Percentiles rank a stretch among this genome's conserved stretches.
phyloP scores from a whole-genome alignment of 1,284 basidiomycete genomes.

The Fomitiporia mediterranea region DNA sequence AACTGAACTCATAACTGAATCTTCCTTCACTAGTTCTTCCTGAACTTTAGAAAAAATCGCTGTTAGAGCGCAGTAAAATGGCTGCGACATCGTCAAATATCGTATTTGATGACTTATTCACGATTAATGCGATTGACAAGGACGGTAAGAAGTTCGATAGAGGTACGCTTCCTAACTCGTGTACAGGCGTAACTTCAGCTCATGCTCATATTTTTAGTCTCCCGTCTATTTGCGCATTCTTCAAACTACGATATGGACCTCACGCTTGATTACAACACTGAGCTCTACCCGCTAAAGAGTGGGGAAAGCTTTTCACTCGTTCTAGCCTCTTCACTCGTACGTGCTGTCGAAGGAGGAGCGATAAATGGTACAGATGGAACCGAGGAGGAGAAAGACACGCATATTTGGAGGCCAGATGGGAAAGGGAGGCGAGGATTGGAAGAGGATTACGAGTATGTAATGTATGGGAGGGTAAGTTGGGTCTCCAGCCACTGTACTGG shows the following conservation, averaged over 20 bases:
- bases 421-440: constrained; percentile 85
- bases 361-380: constrained; percentile 40
- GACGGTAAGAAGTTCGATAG: constrained; percentile 97
- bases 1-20: too few relatives aligned
- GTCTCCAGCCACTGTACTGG: constrained; percentile 1
- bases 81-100: constrained; percentile 63
- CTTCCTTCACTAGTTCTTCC: too few relatives aligned
- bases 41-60: too few relatives aligned
- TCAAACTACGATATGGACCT: constrained; percentile 88
- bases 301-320: constrained; percentile 82
- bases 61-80: too few relatives aligned
- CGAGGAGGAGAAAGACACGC: constrained; percentile 64
- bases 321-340: constrained; percentile 78
- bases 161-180: constrained; percentile 49
- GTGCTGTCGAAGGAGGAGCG: constrained; percentile 45
- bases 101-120: constrained; percentile 89
- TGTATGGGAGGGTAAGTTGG: constrained; percentile 88
- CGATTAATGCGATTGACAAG: constrained; percentile 78
- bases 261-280: constrained; percentile 87
- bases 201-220: constrained; percentile 50
- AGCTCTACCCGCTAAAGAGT: constrained; percentile 71
- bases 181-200: constrained; percentile 1
- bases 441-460: constrained; percentile 98
- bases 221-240: constrained; percentile 78
- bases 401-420: constrained; percentile 86